Conservation (phyloP, 495 filamentous ascomycete genomes). For the Terfezia claveryi region DNA sequence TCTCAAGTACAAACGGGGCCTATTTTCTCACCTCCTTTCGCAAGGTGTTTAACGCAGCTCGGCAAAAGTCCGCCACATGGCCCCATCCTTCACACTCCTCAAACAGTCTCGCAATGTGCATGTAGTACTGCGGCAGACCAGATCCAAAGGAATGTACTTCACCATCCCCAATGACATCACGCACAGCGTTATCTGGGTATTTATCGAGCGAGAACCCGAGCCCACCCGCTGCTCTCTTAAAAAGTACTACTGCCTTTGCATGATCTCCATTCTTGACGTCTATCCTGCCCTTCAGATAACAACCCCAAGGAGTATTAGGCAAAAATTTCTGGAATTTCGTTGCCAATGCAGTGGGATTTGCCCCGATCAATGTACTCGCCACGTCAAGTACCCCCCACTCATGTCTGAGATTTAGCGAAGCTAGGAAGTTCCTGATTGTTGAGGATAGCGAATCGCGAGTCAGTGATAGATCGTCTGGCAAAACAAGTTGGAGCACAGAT, state of each 20-base stretch:
- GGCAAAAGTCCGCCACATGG: slow-evolving; percentile 65
- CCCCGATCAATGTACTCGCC: slow-evolving; percentile 7
- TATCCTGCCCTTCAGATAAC: slow-evolving; percentile 69
- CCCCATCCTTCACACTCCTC: slow-evolving; percentile 52
- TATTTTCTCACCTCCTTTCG: slow-evolving; percentile 24
- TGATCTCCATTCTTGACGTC: slow-evolving; percentile 34
- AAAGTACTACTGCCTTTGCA: slow-evolving; percentile 48
- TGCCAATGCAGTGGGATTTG: slow-evolving; percentile 28
- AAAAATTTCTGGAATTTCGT: slow-evolving; percentile 52
- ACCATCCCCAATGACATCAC: slow-evolving; percentile 1
- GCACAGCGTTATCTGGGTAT: not conserved
- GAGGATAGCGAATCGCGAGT: slow-evolving; percentile 10
- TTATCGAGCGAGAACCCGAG: slow-evolving; percentile 27
- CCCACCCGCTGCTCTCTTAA: slow-evolving; percentile 61
- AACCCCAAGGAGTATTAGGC: slow-evolving; percentile 44
- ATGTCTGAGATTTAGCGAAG: slow-evolving; percentile 8
- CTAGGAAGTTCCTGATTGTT: slow-evolving; percentile 14
- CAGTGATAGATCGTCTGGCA: slow-evolving; percentile 6
- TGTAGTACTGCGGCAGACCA: slow-evolving; percentile 64
- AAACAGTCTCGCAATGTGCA: slow-evolving; percentile 63
- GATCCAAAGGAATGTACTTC: slow-evolving; percentile 20
- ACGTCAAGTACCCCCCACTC: slow-evolving; percentile 13
- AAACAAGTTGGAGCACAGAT: slow-evolving; percentile 14
- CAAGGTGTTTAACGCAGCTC: slow-evolving; percentile 34
- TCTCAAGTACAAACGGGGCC: not conserved